Percentiles rank a stretch among this genome's conserved stretches.
Conservation (phyloP, 1,284 basidiomycete species). For the Ceratobasidium sp. region DNA sequence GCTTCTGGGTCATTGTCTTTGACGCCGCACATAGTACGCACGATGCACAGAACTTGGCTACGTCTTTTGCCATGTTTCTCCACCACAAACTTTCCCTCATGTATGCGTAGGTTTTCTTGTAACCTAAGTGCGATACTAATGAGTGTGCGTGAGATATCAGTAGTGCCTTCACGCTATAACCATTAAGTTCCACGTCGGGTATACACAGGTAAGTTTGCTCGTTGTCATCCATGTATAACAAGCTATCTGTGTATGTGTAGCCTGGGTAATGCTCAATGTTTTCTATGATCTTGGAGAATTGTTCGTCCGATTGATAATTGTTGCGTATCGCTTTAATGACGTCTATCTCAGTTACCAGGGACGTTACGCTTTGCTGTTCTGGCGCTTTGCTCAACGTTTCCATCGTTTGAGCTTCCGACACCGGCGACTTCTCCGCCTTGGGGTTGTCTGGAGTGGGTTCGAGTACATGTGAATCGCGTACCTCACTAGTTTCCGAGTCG, state of each 20-base stretch:
- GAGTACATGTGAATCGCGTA: too few relatives aligned
- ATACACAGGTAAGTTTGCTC: background rate
- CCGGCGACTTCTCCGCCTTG: too few relatives aligned
- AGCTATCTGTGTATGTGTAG: background rate
- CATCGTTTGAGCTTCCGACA: too few relatives aligned
- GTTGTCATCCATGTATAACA: constrained; percentile 20
- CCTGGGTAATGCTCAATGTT: background rate
- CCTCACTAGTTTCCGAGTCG: too few relatives aligned
- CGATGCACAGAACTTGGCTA: constrained; percentile 51
- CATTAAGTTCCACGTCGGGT: background rate
- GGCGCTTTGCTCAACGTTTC: too few relatives aligned
- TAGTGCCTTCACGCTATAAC: background rate
- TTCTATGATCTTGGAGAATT: background rate
- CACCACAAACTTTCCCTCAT: constrained; percentile 59
- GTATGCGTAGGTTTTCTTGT: constrained; percentile 55
- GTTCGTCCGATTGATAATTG: background rate
- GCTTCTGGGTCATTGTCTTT: constrained; percentile 41
- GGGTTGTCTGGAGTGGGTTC: too few relatives aligned
- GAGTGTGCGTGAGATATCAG: constrained; percentile 7
- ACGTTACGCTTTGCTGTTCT: too few relatives aligned
- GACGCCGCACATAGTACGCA: constrained; percentile 55
- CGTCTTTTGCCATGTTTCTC: constrained; percentile 54
- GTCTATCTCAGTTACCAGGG: too few relatives aligned
- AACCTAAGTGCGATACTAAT: constrained; percentile 57
- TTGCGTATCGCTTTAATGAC: background rate